These are phyloP conservation scores for Cytospora leucostoma DNA, from an alignment of 2,329 filamentous ascomycete genomes.

Conservation along the genomic window DNA sequence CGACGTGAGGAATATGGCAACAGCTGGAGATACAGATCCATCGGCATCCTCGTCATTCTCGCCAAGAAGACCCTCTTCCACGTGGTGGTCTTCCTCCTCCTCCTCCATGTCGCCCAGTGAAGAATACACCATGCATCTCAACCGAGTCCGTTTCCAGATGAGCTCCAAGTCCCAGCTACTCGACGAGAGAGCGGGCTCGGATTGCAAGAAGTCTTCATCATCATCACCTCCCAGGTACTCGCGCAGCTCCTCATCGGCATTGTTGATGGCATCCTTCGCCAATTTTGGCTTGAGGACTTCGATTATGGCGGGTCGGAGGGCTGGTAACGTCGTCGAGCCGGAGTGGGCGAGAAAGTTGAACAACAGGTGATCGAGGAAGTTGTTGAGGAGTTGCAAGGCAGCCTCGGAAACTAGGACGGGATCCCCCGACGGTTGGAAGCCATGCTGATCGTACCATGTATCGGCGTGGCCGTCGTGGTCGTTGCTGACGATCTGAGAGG, in stretches of 20 bases:
- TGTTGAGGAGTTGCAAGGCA: constrained; percentile 80
- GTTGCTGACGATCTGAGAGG: constrained; percentile 88
- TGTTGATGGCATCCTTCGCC: constrained; percentile 62
- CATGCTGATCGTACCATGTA: constrained; percentile 69
- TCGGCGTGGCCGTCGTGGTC: constrained; percentile 77
- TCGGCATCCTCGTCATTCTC: constrained; percentile 59
- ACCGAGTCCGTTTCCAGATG: constrained; percentile 88
- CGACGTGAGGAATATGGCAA: constrained; percentile 93
- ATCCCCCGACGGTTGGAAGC: constrained; percentile 64
- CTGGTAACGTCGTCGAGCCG: constrained; percentile 72
- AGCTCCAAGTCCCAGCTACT: constrained; percentile 86
- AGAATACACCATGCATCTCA: constrained; percentile 98
- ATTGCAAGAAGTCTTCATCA: constrained; percentile 67
- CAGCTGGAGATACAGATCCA: constrained; percentile 80
- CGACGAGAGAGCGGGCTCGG: constrained; percentile 52
- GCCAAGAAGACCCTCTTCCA: constrained; percentile 75
- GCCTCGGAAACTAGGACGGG: constrained; percentile 71
- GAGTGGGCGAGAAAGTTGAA: constrained; percentile 85
- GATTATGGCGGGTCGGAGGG: constrained; percentile 77
- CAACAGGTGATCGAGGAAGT: constrained; percentile 89
- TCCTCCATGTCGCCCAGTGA: constrained; percentile 96
- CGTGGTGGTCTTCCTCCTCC: constrained; percentile 89
- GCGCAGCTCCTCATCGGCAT: constrained; percentile 55
- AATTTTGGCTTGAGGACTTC: constrained; percentile 89
- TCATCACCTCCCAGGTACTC: constrained; percentile 83